Evolutionary conservation across 768 basidiomycete species (phyloP).

Genomic region (Boletus eberwhitei): DNA sequence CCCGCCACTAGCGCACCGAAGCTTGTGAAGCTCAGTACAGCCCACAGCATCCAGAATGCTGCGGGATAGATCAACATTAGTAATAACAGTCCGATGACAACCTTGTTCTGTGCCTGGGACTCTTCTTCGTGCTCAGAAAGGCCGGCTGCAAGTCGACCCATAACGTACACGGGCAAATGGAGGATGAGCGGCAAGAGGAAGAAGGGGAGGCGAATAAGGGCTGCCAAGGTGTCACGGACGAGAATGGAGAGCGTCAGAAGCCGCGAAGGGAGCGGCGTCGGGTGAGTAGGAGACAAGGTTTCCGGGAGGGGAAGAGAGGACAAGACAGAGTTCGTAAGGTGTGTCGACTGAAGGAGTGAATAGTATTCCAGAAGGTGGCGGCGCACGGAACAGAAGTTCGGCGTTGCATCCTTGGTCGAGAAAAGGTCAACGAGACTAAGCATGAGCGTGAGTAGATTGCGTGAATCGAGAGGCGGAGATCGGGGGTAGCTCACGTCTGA

Average conservation of each 20-base stretch:
- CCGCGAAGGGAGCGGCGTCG: slow-evolving; percentile 75
- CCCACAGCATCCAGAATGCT: slow-evolving; percentile 86
- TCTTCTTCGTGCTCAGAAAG: slow-evolving; percentile 87
- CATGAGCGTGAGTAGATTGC: slow-evolving; percentile 24
- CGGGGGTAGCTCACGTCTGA: slow-evolving; percentile 71
- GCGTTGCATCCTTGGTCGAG: slow-evolving; percentile 59
- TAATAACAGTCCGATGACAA: slow-evolving; percentile 80
- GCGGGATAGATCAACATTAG: slow-evolving; percentile 73
- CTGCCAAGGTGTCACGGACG: slow-evolving; percentile 70
- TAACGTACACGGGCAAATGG: slow-evolving; percentile 81
- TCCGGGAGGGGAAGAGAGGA: slow-evolving; percentile 81
- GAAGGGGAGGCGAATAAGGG: slow-evolving; percentile 77
- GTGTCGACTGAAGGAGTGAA: slow-evolving; percentile 75
- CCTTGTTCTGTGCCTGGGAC: slow-evolving; percentile 95
- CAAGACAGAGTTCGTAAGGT: slow-evolving; percentile 82
- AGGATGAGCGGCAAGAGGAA: slow-evolving; percentile 84
- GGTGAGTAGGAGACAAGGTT: slow-evolving; percentile 72
- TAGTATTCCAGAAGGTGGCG: slow-evolving; percentile 81
- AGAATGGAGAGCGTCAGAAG: slow-evolving; percentile 77
- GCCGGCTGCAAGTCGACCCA: slow-evolving; percentile 71
- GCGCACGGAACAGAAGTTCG: slow-evolving; percentile 60
- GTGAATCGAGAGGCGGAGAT: slow-evolving; percentile 15
- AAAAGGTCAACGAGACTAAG: slow-evolving; percentile 87
- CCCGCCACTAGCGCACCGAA: slow-evolving; percentile 72
- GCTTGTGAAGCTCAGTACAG: slow-evolving; percentile 71